Base-by-base conservation (phyloP, 148 eudicot genomes). In the Rheum nobile region DNA sequence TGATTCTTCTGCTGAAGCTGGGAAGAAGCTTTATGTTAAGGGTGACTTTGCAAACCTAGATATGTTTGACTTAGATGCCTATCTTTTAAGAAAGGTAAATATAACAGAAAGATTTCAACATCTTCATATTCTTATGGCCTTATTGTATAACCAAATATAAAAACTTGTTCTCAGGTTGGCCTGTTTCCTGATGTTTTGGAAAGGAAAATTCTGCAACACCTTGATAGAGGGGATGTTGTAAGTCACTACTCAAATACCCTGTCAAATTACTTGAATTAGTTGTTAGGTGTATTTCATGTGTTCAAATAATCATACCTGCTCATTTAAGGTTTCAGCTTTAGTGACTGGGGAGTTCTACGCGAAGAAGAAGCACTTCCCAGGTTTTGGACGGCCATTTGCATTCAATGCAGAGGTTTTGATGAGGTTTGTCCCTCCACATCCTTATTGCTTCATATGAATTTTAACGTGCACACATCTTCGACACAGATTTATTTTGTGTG, bases 351-450 rank as follows among this genome's bases (percentile, higher is more conserved):
- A 93, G 77, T 93, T 85, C 80, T 93, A 93, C 74, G 82, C 92
- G 59, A 93, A 86, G 82, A 89, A 83, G 83, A 88, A 86, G 79
- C 92, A 93, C 77, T 91, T 93, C 82, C 98, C 98, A 41, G 98
- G 98, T 80, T 93, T 93, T 84, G 98, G 97, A 79, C 85, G 98
- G 46, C 98, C 98, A 77, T 87, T 76, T 81, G 98, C 91, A 41
- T 91, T 93, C 75, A 89, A 89, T 82, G 97, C 98, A 1, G 81
- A 89, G 75, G 78, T 86, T 82, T 78, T 93, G 78, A 83, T 86
- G 70, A 93, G 84, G 98, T 93, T 43, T 32, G 88, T 82, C 75
- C 22, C 73, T 71, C 4, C 10, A 14, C 41, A 32, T 13, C 39
- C 65, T 29, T 28, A 61, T 32, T 16, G 38, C 21, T 41, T 43